These are phyloP conservation scores for Cryomyces antarcticus DNA, from an alignment of 495 filamentous ascomycete genomes.

Conservation along the genomic window DNA sequence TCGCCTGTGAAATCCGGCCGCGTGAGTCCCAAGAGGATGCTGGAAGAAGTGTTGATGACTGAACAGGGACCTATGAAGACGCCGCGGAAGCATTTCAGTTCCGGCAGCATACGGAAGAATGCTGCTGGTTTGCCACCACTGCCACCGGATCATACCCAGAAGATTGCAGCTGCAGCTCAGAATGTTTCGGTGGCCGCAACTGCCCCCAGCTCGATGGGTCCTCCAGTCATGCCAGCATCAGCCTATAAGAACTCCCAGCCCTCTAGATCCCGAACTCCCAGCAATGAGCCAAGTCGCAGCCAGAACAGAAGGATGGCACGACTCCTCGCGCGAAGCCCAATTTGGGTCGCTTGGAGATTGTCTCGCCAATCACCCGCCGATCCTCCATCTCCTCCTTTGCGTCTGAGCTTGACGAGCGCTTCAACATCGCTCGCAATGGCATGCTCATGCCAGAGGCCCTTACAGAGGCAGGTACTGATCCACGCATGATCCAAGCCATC, in stretches of 20 bases:
- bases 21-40: not conserved
- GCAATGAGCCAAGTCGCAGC: slow-evolving; percentile 16
- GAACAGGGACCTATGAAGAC: not conserved
- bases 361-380: slow-evolving; percentile 29
- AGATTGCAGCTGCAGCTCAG: slow-evolving; percentile 57
- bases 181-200: slow-evolving; percentile 14
- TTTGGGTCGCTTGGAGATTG: slow-evolving; percentile 32
- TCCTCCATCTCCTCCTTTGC: slow-evolving; percentile 90
- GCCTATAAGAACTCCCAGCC: slow-evolving; percentile 33
- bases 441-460: slow-evolving; percentile 37
- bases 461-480: slow-evolving; percentile 48
- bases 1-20: not conserved
- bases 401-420: slow-evolving; percentile 78
- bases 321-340: slow-evolving; percentile 33
- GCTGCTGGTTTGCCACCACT: slow-evolving; percentile 46
- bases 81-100: slow-evolving; percentile 11
- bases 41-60: no score
- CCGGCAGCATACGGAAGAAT: slow-evolving; percentile 35
- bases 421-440: slow-evolving; percentile 47
- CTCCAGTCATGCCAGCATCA: slow-evolving; percentile 66
- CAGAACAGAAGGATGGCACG: slow-evolving; percentile 25
- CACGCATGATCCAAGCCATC: slow-evolving; percentile 97
- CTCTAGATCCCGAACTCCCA: slow-evolving; percentile 53
- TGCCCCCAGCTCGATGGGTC: slow-evolving; percentile 44
- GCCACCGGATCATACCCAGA: slow-evolving; percentile 61